Percentiles rank a stretch among this genome's conserved stretches.
Conservation (phyloP, 805 yeast genomes). For the Wickerhamomyces kurtzmanii region DNA sequence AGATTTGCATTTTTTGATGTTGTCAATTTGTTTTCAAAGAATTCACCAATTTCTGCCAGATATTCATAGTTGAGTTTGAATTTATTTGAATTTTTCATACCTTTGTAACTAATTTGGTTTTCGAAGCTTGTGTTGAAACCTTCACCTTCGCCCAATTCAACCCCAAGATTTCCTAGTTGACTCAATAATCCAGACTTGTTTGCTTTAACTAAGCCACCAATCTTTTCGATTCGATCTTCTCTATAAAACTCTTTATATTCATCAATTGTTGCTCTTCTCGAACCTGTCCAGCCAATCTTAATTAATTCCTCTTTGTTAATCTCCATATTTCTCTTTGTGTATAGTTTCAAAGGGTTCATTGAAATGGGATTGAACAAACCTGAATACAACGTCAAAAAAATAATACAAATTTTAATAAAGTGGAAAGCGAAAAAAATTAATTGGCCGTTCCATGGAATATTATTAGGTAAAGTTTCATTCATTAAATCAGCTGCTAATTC, state of each 20-base stretch:
- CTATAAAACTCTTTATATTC: constrained; percentile 67
- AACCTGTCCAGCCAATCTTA: constrained; percentile 90
- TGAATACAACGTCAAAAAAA: constrained; percentile 48
- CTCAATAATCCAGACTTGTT: constrained; percentile 63
- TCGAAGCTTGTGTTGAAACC: constrained; percentile 55
- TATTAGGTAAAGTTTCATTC: constrained; percentile 35
- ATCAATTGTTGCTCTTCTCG: constrained; percentile 59
- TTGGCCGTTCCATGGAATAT: constrained; percentile 39
- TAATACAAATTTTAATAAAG: constrained; percentile 42
- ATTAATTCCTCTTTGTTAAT: constrained; percentile 33
- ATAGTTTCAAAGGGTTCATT: constrained; percentile 32
- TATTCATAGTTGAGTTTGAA: constrained; percentile 49
- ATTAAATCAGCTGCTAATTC: constrained; percentile 35
- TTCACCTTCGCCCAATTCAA: constrained; percentile 64
- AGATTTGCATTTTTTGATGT: constrained; percentile 22
- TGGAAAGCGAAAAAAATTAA: constrained; percentile 67
- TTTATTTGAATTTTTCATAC: constrained; percentile 28
- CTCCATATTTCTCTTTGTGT: no score
- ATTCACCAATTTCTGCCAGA: constrained; percentile 38
- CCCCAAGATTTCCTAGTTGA: constrained; percentile 47
- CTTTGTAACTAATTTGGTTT: constrained; percentile 26
- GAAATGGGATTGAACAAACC: constrained; percentile 77
- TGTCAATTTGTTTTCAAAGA: constrained; percentile 29
- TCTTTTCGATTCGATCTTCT: constrained; percentile 47
- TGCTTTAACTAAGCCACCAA: constrained; percentile 73